A percentile compares a stretch with the other conserved stretches of the same genome.
These are phyloP conservation scores for Circinella minor DNA, from an alignment of 371 early-diverging fungal species.

Conservation along the genomic window DNA sequence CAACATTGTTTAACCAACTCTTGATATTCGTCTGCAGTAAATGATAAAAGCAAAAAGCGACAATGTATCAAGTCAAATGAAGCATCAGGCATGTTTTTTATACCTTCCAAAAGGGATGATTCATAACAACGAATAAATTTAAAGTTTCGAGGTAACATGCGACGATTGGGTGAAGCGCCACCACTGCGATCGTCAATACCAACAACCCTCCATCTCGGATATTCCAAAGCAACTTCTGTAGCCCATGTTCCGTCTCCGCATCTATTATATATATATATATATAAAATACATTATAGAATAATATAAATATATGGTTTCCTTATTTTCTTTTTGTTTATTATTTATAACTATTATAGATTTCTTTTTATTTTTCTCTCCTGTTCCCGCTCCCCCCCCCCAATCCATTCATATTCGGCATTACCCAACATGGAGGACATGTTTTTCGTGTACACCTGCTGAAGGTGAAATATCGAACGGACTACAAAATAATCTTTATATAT, in stretches of 20 bases:
- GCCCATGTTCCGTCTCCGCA: conserved; percentile 50
- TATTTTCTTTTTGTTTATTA: background rate
- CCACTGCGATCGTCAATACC: conserved; percentile 39
- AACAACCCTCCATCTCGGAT: conserved; percentile 40
- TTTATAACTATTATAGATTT: too few relatives aligned
- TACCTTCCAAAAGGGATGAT: conserved; percentile 26
- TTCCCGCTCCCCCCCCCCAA: background rate
- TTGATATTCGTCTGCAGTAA: conserved; percentile 34
- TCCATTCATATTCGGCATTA: conserved; percentile 19
- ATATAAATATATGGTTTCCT: background rate
- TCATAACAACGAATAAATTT: conserved; percentile 32
- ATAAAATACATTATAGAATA: background rate
- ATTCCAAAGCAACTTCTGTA: conserved; percentile 34
- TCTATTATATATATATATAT: conserved; percentile 13
- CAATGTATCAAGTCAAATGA: conserved; percentile 41
- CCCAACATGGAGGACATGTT: conserved; percentile 46
- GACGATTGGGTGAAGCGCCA: conserved; percentile 21
- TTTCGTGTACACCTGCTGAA: conserved; percentile 31
- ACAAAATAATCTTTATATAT: conserved; percentile 31
- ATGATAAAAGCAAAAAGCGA: conserved; percentile 34
- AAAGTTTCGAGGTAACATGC: conserved; percentile 25
- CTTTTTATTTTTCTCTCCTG: background rate
- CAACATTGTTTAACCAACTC: conserved; percentile 33
- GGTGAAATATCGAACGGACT: conserved; percentile 26
- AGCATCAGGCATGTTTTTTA: conserved; percentile 31